Evolutionary conservation across 2,329 filamentous ascomycete genomes (phyloP).

Genomic region (Pseudogymnoascus sp.): DNA sequence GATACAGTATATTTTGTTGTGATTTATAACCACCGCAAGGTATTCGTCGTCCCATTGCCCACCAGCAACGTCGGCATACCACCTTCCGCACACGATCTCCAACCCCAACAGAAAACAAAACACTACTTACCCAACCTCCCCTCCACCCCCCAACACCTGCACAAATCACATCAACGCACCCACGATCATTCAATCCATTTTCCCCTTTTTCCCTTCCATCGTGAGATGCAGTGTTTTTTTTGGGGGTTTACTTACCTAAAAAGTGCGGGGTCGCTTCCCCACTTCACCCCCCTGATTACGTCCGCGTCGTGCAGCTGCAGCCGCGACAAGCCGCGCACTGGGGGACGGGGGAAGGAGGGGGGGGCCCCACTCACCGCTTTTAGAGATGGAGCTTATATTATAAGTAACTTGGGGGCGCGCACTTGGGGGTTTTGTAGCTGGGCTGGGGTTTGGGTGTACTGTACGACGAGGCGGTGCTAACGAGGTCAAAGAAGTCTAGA

Average conservation of each 20-base stretch:
- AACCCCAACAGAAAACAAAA: neutral
- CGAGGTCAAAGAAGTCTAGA: neutral
- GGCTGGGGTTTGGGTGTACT: neutral
- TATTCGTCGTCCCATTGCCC: neutral
- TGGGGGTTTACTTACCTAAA: neutral
- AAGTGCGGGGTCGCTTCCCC: neutral
- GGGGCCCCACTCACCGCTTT: neutral
- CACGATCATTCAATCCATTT: neutral
- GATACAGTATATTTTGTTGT: neutral
- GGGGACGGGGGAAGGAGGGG: neutral
- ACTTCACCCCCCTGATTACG: neutral
- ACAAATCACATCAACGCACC: neutral
- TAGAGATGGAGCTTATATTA: neutral
- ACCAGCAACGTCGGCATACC: neutral
- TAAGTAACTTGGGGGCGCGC: neutral
- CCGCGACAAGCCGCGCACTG: neutral
- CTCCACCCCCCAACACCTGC: neutral
- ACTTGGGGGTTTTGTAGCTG: neutral
- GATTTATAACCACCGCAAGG: neutral
- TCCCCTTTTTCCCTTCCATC: neutral
- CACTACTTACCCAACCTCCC: neutral
- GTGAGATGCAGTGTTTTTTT: neutral
- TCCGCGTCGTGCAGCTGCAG: neutral
- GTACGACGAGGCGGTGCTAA: neutral
- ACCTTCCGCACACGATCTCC: neutral